phyloP scores from a whole-genome alignment of 176 grass and related monocot genomes.

The Oryza meyeriana region DNA sequence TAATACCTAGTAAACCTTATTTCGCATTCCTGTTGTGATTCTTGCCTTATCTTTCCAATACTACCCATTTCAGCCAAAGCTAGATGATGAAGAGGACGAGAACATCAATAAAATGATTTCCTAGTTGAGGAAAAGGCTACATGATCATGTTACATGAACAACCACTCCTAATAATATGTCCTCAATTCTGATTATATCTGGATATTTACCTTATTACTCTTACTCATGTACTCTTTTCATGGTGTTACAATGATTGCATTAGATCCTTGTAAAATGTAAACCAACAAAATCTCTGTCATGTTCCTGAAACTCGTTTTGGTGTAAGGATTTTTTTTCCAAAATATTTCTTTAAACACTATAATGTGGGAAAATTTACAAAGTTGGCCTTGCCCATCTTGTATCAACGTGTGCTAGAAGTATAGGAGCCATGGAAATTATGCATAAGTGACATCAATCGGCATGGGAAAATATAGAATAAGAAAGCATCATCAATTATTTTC shows the following conservation, averaged over 20 bases:
- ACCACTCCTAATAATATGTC: conserved; percentile 12
- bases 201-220: background rate
- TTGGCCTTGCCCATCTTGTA: background rate
- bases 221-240: background rate
- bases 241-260: background rate
- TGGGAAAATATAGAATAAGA: background rate
- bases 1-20: background rate
- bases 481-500: background rate
- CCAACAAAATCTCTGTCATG: background rate
- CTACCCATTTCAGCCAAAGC: conserved; percentile 57
- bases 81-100: conserved; percentile 52
- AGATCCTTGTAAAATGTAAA: conserved; percentile 3
- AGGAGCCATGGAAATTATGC: background rate
- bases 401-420: conserved; percentile 4
- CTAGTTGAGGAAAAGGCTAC: conserved; percentile 58
- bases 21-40: conserved; percentile 3
- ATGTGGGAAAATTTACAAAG: background rate
- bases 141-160: conserved; percentile 49
- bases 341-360: background rate
- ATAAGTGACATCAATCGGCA: background rate
- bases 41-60: background rate
- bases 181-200: conserved; percentile 1
- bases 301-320: conserved; percentile 3
- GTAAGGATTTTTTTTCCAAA: background rate
- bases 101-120: conserved; percentile 63